A percentile compares a stretch with the other conserved stretches of the same genome.
Conservation (phyloP, 148 eudicot genomes). For the Cornus controversa region DNA sequence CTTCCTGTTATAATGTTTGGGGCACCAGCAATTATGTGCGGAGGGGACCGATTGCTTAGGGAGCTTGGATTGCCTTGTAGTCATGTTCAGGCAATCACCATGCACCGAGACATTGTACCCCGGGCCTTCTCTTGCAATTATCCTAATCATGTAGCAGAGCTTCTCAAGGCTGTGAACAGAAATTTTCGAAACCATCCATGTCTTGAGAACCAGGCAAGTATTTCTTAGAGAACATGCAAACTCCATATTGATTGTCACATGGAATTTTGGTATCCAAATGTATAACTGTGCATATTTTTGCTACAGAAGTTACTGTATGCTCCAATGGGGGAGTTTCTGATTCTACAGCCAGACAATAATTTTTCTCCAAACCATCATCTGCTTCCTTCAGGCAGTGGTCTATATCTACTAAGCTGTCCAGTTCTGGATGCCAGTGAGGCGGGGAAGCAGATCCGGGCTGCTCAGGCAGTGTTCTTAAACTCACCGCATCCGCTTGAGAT, state of each 20-base stretch:
- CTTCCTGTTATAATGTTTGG: slow-evolving; percentile 92
- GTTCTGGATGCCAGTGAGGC: slow-evolving; percentile 37
- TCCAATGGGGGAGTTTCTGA: slow-evolving; percentile 93
- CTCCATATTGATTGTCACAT: neutral
- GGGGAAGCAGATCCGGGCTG: slow-evolving; percentile 65
- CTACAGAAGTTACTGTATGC: slow-evolving; percentile 71
- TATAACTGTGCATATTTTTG: neutral
- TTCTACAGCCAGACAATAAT: slow-evolving; percentile 84
- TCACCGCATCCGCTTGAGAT: slow-evolving; percentile 94
- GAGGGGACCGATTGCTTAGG: slow-evolving; percentile 74
- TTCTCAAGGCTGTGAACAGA: slow-evolving; percentile 85
- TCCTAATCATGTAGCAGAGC: slow-evolving; percentile 82
- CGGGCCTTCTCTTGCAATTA: slow-evolving; percentile 95
- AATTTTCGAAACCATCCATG: slow-evolving; percentile 90
- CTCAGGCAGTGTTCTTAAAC: slow-evolving; percentile 63
- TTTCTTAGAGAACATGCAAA: neutral
- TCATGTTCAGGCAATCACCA: slow-evolving; percentile 77
- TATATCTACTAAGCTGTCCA: slow-evolving; percentile 58
- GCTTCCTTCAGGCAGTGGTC: slow-evolving; percentile 85
- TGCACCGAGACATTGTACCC: slow-evolving; percentile 97
- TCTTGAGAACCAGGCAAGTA: slow-evolving; percentile 65
- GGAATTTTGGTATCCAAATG: neutral
- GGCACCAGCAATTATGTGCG: slow-evolving; percentile 92
- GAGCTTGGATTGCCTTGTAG: slow-evolving; percentile 73
- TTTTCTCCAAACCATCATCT: slow-evolving; percentile 81